Percentiles rank a stretch among this genome's conserved stretches.
Conservation (phyloP, 139 green algal genomes). For the Klebsormidium nitens region DNA sequence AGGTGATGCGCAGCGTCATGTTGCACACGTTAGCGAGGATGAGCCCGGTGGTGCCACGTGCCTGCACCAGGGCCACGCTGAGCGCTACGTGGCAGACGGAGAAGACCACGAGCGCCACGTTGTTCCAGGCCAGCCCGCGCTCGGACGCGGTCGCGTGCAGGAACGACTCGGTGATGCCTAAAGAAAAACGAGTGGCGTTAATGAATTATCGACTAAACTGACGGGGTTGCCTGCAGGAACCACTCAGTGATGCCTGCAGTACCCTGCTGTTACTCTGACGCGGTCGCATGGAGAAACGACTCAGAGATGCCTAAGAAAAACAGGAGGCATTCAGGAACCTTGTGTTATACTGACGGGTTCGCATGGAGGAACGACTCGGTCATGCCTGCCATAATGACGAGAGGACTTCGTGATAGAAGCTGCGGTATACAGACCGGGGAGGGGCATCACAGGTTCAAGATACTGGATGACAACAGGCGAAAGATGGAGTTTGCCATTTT, state of each 20-base stretch:
- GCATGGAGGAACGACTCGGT: background rate
- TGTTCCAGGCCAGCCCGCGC: constrained; percentile 18
- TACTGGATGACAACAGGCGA: background rate
- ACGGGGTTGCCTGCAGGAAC: background rate
- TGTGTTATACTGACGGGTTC: background rate
- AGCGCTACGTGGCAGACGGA: constrained; percentile 31
- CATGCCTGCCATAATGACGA: constrained; percentile 2
- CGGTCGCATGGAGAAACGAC: constrained; percentile 33
- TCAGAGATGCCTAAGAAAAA: constrained; percentile 24
- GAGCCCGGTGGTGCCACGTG: constrained; percentile 27
- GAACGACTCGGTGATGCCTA: constrained; percentile 36
- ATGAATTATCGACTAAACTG: background rate
- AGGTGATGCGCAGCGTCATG: constrained; percentile 29
- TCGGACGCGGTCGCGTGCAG: constrained; percentile 23
- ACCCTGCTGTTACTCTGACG: constrained; percentile 12
- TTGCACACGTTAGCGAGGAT: constrained; percentile 44
- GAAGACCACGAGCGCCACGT: constrained; percentile 37
- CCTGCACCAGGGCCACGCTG: constrained; percentile 28
- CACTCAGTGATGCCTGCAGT: background rate
- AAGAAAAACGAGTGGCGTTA: background rate
- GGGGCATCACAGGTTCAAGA: background rate
- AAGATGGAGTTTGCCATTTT: background rate
- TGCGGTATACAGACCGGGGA: background rate
- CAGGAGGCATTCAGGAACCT: background rate
- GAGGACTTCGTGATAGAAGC: background rate